Evolutionary conservation across 2,329 filamentous ascomycete species (phyloP).

Genomic region (Furcasterigmium sp.): DNA sequence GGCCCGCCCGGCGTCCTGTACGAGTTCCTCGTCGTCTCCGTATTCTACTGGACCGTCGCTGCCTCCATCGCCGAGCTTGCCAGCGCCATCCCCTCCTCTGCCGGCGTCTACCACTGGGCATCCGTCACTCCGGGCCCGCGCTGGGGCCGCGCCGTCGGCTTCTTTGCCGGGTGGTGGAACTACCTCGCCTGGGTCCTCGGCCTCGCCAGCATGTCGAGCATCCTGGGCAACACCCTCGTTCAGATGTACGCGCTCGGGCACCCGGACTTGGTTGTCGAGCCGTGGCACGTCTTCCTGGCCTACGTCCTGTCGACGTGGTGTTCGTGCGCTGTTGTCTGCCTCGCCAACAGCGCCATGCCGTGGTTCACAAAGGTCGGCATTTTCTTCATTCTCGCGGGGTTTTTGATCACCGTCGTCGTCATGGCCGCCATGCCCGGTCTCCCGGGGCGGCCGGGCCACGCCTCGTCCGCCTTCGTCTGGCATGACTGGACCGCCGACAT

Average conservation of each 20-base stretch:
- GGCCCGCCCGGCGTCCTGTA: slow-evolving; percentile 58
- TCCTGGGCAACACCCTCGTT: slow-evolving; percentile 33
- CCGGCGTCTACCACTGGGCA: slow-evolving; percentile 58
- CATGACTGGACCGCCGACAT: slow-evolving; percentile 30
- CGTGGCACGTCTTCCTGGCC: slow-evolving; percentile 38
- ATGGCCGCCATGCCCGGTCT: slow-evolving; percentile 45
- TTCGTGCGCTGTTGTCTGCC: slow-evolving; percentile 36
- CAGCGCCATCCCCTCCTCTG: slow-evolving; percentile 55
- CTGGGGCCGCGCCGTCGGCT: slow-evolving; percentile 44
- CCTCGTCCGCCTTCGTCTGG: slow-evolving; percentile 32
- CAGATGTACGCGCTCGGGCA: slow-evolving; percentile 39
- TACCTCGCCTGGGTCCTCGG: slow-evolving; percentile 35
- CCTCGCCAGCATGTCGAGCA: slow-evolving; percentile 31
- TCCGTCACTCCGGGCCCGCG: slow-evolving; percentile 46
- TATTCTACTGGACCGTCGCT: slow-evolving; percentile 54
- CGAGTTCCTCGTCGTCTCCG: slow-evolving; percentile 45
- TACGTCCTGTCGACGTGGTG: slow-evolving; percentile 35
- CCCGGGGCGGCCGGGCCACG: slow-evolving; percentile 22
- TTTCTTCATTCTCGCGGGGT: slow-evolving; percentile 44
- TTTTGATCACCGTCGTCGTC: slow-evolving; percentile 50
- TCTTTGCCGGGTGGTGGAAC: slow-evolving; percentile 42
- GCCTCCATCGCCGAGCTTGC: slow-evolving; percentile 56
- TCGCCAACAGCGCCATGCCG: slow-evolving; percentile 49
- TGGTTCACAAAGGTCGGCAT: slow-evolving; percentile 49
- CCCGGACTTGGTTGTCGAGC: slow-evolving; percentile 24